Evolutionary conservation across 306 rosid genomes (phyloP), one percentile per base, ranked within the genome.

Genomic region (Crotalaria pallida): DNA sequence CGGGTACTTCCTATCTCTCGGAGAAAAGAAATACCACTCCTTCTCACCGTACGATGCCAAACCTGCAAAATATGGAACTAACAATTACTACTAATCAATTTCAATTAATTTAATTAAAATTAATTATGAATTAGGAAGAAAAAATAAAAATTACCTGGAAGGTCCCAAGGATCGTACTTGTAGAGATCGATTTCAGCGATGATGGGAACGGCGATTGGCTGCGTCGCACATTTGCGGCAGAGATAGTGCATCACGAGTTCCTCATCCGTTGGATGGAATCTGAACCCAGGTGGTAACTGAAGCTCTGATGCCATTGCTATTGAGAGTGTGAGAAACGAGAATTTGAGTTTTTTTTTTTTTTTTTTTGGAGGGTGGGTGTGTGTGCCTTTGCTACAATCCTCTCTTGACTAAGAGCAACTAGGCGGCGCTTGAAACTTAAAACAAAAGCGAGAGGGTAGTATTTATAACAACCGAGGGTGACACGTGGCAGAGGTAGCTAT

Each of bases 191-290:
- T 88, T 80, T 95, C 97, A 15, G 93, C 88, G 21, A 95, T 88
- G 26, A 95, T 89, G n/a, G 93, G 96, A 24, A 86, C 99, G 0
- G 91, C 69, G 33, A 95, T 91, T 0, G 80, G 76, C 31, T 83
- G 96, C 10, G 97, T 87, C 1, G 87, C 73, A 58, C 96, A 95
- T 86, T 88, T 91, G 10, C 96, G 96, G 72, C 87, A 83, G 77
- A 95, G 89, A 21, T 91, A 95, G 84, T 95, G 96, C 85, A 71
- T 71, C 52, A 95, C 96, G 10, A 95, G 96, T 80, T 95, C 99
- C 52, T 95, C 97, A 38, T 95, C 97, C 60, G 99, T 95, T 0
- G 97, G 97, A 50, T 95, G 99, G 76, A 95, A 95, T 76, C 99
- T 69, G 87, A 95, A 91, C 1, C 99, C 97, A 0, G 96, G 96